phyloP scores from a whole-genome alignment of 73 alveolate species.

The Paramecium sonneborni region DNA sequence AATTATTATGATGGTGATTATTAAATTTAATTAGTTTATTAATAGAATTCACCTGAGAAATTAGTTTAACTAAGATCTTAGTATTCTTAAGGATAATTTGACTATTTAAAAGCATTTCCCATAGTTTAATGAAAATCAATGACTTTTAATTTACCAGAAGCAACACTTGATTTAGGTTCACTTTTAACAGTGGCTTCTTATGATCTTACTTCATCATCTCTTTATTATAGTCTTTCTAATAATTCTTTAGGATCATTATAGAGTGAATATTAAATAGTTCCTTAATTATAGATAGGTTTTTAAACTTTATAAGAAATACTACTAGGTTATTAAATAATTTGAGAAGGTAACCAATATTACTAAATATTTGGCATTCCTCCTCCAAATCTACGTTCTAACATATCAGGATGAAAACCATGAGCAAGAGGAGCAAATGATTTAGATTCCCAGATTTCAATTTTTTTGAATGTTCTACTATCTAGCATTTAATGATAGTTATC shows the following conservation, averaged over 20 bases:
- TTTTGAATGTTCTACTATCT: constrained; percentile 40
- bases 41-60: not conserved
- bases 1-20: not conserved
- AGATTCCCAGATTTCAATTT: constrained; percentile 54
- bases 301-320: constrained; percentile 6
- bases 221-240: not conserved
- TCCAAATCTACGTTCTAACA: constrained; percentile 36
- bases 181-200: not conserved
- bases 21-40: not conserved
- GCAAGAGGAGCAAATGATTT: constrained; percentile 52
- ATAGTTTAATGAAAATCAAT: constrained; percentile 10
- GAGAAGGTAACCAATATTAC: constrained; percentile 19
- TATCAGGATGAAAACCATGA: constrained; percentile 59
- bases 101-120: not conserved
- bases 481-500: not conserved
- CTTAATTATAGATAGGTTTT: not conserved
- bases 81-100: not conserved
- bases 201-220: constrained; percentile 19
- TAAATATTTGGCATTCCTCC: constrained; percentile 37
- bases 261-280: constrained; percentile 15
- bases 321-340: constrained; percentile 22
- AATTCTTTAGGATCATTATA: constrained; percentile 42
- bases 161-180: not conserved
- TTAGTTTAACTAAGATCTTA: constrained; percentile 6
- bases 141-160: not conserved